phyloP scores from a whole-genome alignment of 176 grass and related monocot genomes.

The Phyllostachys edulis region DNA sequence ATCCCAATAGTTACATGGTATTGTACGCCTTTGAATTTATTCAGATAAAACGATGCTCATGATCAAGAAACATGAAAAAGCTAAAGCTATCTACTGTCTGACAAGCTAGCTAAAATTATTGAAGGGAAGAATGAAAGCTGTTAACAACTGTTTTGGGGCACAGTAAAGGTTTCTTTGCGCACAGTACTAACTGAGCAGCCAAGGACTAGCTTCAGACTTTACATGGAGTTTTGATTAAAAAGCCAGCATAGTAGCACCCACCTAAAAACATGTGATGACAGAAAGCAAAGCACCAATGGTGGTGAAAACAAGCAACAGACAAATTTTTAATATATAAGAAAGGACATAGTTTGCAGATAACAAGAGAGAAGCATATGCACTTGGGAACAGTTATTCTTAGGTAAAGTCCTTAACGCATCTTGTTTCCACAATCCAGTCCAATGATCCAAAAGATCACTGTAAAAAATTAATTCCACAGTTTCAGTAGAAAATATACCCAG shows the following conservation, averaged over 20 bases:
- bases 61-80: background rate
- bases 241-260: background rate
- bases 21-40: background rate
- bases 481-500: slow-evolving; percentile 33
- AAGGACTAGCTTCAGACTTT: background rate
- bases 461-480: slow-evolving; percentile 4
- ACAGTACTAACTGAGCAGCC: background rate
- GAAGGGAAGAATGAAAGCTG: background rate
- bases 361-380: background rate
- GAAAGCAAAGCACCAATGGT: background rate
- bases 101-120: background rate
- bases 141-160: background rate
- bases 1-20: background rate
- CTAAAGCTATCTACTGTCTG: background rate
- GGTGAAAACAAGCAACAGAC: background rate
- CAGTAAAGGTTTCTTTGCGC: background rate
- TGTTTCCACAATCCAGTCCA: slow-evolving; percentile 3
- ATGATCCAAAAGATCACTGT: background rate
- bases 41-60: background rate
- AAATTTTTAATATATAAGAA: slow-evolving; percentile 4
- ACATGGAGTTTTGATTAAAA: background rate
- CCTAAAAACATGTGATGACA: background rate
- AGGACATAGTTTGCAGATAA: background rate
- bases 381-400: slow-evolving; percentile 5
- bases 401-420: background rate